phyloP scores from a whole-genome alignment of 768 basidiomycete species.

The Guyanaporus albipodus region DNA sequence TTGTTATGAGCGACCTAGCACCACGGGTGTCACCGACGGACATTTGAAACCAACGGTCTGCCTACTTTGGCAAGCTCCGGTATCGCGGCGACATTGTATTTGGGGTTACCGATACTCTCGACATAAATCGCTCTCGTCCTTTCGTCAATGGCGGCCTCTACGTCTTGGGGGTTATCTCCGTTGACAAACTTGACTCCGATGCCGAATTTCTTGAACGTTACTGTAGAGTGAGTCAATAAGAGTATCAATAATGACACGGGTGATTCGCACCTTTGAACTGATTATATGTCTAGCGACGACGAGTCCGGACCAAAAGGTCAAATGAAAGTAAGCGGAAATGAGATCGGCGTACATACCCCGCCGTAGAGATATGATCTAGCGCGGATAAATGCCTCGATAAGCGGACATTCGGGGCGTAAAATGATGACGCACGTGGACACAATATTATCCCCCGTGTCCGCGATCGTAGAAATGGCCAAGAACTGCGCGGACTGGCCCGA shows the following conservation, averaged over 20 bases:
- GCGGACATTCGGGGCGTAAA: not conserved
- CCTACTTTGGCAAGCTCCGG: conserved; percentile 51
- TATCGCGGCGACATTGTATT: conserved; percentile 53
- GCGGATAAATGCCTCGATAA: not conserved
- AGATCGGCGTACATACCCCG: conserved; percentile 45
- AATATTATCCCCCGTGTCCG: conserved; percentile 59
- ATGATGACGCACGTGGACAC: conserved; percentile 45
- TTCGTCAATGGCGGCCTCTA: conserved; percentile 52
- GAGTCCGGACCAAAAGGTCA: not conserved
- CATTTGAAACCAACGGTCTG: too few species aligned
- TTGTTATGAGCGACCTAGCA: conserved; percentile 55
- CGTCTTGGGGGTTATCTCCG: conserved; percentile 42
- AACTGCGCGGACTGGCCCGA: conserved; percentile 65
- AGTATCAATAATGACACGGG: not conserved
- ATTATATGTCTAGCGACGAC: conserved; percentile 46
- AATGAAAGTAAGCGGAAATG: not conserved
- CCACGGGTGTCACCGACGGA: not conserved
- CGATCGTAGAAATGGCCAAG: conserved; percentile 52
- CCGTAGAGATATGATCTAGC: conserved; percentile 52
- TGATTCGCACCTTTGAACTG: conserved; percentile 51
- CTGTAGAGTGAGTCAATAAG: conserved; percentile 23
- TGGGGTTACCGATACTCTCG: conserved; percentile 62
- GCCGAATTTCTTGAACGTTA: conserved; percentile 51
- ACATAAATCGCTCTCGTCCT: conserved; percentile 58
- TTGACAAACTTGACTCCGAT: conserved; percentile 54